Evolutionary conservation across 352 stramenopile genomes (phyloP).

Genomic region (Blastocystis sp.): DNA sequence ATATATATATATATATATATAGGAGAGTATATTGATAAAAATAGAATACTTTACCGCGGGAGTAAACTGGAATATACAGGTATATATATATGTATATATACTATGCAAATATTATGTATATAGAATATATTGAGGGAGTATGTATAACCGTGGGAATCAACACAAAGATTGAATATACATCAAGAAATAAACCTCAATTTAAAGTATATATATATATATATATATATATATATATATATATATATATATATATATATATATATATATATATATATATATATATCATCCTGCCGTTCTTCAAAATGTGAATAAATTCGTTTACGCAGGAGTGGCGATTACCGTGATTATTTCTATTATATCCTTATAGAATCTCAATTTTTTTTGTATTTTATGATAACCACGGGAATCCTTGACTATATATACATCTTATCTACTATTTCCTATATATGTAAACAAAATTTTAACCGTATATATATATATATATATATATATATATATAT

Average conservation of each 20-base stretch:
- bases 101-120: neutral
- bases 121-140: slow-evolving; percentile 26
- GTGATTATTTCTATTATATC: neutral
- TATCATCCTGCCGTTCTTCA: neutral
- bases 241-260: slow-evolving; percentile 11
- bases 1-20: neutral
- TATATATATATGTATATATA: no score
- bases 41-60: slow-evolving; percentile 6
- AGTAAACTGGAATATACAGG: slow-evolving; percentile 19
- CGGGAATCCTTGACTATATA: no score
- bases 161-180: slow-evolving; percentile 34
- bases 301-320: slow-evolving; percentile 4
- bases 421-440: no score
- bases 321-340: neutral
- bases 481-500: no score
- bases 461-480: no score
- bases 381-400: no score
- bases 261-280: slow-evolving; percentile 25
- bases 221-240: slow-evolving; percentile 1
- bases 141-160: slow-evolving; percentile 6
- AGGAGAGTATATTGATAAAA: slow-evolving; percentile 1
- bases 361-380: no score
- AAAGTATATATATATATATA: slow-evolving; percentile 17
- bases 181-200: neutral
- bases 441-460: no score